These are phyloP conservation scores for Ramalina peruviana DNA, from an alignment of 495 filamentous ascomycete species.

Conservation along the genomic window DNA sequence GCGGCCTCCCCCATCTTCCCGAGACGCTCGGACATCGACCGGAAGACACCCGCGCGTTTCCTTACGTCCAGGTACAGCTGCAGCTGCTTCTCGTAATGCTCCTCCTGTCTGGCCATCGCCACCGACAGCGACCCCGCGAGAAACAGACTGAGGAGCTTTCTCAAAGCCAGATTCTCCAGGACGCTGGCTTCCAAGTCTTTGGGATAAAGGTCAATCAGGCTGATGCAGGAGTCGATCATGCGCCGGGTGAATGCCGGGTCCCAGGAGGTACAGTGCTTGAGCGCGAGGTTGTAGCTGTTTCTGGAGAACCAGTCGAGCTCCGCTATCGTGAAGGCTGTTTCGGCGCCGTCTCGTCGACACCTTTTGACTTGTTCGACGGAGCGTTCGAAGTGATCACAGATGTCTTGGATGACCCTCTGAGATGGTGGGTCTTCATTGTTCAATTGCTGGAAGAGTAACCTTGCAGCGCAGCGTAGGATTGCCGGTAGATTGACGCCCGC, in stretches of 20 bases:
- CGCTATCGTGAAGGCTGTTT: constrained; percentile 33
- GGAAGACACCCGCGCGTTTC: constrained; percentile 42
- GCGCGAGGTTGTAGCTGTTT: constrained; percentile 60
- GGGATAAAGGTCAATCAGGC: constrained; percentile 48
- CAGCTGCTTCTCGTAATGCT: constrained; percentile 36
- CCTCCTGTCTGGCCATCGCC: constrained; percentile 49
- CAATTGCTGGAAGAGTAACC: constrained; percentile 42
- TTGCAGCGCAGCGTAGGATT: constrained; percentile 49
- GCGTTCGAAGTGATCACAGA: constrained; percentile 50
- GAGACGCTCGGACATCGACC: constrained; percentile 16
- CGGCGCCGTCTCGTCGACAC: constrained; percentile 16
- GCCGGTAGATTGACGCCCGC: constrained; percentile 50
- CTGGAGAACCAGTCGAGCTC: constrained; percentile 75
- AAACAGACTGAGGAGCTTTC: constrained; percentile 54
- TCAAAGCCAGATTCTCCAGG: constrained; percentile 37
- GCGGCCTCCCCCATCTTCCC: constrained; percentile 27
- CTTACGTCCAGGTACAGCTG: constrained; percentile 47
- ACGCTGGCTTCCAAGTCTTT: constrained; percentile 28
- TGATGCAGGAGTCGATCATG: constrained; percentile 45
- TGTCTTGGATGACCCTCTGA: constrained; percentile 25
- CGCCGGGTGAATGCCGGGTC: constrained; percentile 34
- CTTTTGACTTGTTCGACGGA: constrained; percentile 33
- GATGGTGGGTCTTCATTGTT: constrained; percentile 20
- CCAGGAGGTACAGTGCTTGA: constrained; percentile 45
- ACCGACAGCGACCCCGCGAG: constrained; percentile 45